Conservation (phyloP, 805 yeast species). For the Ogataea trehaloabstinens region DNA sequence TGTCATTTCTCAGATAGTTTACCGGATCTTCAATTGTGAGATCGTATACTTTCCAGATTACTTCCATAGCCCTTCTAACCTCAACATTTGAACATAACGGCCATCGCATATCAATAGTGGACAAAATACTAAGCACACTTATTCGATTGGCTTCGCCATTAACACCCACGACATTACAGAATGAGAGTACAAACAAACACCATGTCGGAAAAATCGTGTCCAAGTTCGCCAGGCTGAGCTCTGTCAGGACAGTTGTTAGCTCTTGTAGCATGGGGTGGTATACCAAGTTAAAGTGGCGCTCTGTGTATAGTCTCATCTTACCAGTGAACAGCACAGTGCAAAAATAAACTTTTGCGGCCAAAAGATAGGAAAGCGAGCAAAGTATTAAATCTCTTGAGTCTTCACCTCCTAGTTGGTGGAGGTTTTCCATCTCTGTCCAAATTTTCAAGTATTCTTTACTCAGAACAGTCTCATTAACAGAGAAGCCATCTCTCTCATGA, state of each 20-base stretch:
- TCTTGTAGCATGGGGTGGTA: slow-evolving; percentile 11
- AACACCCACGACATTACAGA: slow-evolving; percentile 13
- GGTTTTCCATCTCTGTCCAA: slow-evolving; percentile 12
- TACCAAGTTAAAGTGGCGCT: slow-evolving; percentile 7
- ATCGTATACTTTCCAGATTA: slow-evolving; percentile 31
- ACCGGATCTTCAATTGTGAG: too few relatives aligned
- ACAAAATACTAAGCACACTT: slow-evolving; percentile 19
- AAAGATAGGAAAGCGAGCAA: slow-evolving; percentile 20
- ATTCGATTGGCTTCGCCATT: slow-evolving; percentile 14
- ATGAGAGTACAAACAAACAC: slow-evolving; percentile 28
- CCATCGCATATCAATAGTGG: slow-evolving; percentile 23
- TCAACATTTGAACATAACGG: slow-evolving; percentile 26
- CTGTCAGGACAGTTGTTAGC: too few relatives aligned
- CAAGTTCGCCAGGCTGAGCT: too few relatives aligned
- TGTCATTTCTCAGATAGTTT: slow-evolving; percentile 4
- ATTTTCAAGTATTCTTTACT: slow-evolving; percentile 3
- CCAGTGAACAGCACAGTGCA: background rate
- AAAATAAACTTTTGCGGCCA: slow-evolving; percentile 12
- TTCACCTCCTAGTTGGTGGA: slow-evolving; percentile 8
- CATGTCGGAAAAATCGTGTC: slow-evolving; percentile 34
- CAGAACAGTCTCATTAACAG: slow-evolving; percentile 4
- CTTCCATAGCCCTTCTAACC: slow-evolving; percentile 23
- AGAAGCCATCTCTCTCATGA: slow-evolving; percentile 8
- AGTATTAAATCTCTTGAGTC: slow-evolving; percentile 10
- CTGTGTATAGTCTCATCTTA: slow-evolving; percentile 3